phyloP scores from a whole-genome alignment of 129 eudicot species.

The Calendula officinalis region DNA sequence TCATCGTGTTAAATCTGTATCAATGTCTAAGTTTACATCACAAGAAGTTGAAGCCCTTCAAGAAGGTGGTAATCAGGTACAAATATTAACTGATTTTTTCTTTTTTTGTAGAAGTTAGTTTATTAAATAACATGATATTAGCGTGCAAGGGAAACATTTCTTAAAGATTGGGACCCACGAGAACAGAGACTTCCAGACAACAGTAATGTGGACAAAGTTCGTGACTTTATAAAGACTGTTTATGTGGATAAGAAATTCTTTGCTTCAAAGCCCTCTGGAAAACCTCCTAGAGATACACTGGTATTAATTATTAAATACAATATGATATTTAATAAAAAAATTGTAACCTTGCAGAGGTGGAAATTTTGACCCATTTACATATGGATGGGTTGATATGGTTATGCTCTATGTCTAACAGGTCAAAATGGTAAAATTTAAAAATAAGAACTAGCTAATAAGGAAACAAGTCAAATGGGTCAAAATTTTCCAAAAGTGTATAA shows the following conservation, averaged over 20 bases:
- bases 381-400: neutral
- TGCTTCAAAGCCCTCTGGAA: conserved; percentile 57
- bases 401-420: neutral
- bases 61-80: conserved; percentile 95
- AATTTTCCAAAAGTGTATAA: neutral
- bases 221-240: conserved; percentile 79
- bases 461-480: neutral
- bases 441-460: neutral
- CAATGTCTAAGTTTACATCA: conserved; percentile 86
- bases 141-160: conserved; percentile 90
- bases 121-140: conserved; percentile 30
- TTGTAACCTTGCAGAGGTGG: neutral
- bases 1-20: conserved; percentile 92
- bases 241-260: conserved; percentile 74
- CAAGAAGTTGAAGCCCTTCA: conserved; percentile 96
- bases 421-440: neutral
- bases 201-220: conserved; percentile 82
- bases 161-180: conserved; percentile 83
- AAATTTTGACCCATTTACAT: neutral
- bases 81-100: neutral
- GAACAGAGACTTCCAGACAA: conserved; percentile 73
- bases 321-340: neutral
- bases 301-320: conserved; percentile 25
- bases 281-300: conserved; percentile 82
- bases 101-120: conserved; percentile 15